phyloP scores from a whole-genome alignment of 73 alveolate species.

The Tetrahymena borealis region DNA sequence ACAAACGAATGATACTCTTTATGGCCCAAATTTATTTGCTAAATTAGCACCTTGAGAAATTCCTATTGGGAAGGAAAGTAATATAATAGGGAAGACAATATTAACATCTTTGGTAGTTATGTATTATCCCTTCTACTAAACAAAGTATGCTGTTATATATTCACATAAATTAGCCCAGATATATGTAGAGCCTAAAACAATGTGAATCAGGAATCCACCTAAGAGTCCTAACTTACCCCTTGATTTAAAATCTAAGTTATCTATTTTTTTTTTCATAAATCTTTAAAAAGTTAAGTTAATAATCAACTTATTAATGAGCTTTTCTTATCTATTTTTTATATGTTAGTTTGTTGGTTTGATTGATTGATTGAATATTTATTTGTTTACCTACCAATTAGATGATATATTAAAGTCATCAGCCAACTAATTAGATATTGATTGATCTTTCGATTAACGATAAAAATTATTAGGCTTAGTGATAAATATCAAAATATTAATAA shows the following conservation, averaged over 20 bases:
- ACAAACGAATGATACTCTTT: slow-evolving; percentile 14
- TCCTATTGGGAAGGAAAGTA: slow-evolving; percentile 21
- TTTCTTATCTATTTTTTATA: not conserved
- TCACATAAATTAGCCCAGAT: slow-evolving; percentile 54
- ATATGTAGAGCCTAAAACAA: slow-evolving; percentile 38
- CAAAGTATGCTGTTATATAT: slow-evolving; percentile 12
- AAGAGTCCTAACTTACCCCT: not conserved
- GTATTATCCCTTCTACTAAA: not conserved
- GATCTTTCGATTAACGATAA: no score
- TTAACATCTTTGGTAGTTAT: not conserved
- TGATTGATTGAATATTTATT: no score
- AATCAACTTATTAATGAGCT: not conserved
- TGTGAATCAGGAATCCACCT: slow-evolving; percentile 21
- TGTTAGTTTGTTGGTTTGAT: no score
- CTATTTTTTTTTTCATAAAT: not conserved
- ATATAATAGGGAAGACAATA: not conserved
- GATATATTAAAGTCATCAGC: no score
- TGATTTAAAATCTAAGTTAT: not conserved
- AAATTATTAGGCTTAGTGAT: no score
- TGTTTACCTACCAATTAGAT: no score
- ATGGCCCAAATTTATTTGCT: slow-evolving; percentile 1
- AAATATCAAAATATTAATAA: no score
- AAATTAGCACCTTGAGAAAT: slow-evolving; percentile 47
- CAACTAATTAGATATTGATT: no score
- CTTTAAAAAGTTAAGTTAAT: not conserved